A percentile compares a stretch with the other conserved stretches of the same genome.
phyloP scores from a whole-genome alignment of 495 filamentous ascomycete genomes.

The Hypoxylon cercidicola region DNA sequence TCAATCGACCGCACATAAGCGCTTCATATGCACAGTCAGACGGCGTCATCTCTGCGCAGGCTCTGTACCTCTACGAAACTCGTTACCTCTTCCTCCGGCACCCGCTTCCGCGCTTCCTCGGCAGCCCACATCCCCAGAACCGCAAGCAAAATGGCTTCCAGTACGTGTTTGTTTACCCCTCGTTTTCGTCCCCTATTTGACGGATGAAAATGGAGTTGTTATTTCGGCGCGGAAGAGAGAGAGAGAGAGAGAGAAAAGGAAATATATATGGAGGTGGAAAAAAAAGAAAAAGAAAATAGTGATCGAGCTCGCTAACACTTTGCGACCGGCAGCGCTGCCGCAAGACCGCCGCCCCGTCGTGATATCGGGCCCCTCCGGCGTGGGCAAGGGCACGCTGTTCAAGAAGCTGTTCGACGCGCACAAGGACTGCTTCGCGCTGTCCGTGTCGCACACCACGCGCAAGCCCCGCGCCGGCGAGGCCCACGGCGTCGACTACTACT shows the following conservation, averaged over 20 bases:
- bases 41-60: constrained; percentile 19
- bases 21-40: constrained; percentile 29
- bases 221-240: neutral
- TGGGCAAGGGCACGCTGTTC: constrained; percentile 89
- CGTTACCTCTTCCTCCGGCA: constrained; percentile 3
- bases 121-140: constrained; percentile 9
- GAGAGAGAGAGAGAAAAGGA: neutral
- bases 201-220: too few relatives aligned
- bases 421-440: constrained; percentile 82
- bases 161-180: constrained; percentile 47
- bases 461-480: constrained; percentile 78
- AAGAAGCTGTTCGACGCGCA: constrained; percentile 70
- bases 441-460: constrained; percentile 88
- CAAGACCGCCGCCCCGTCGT: constrained; percentile 74
- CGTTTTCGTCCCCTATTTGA: neutral
- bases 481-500: constrained; percentile 85
- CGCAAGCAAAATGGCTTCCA: constrained; percentile 56
- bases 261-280: neutral
- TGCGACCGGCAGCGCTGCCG: constrained; percentile 44
- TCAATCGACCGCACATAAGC: constrained; percentile 4
- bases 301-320: constrained; percentile 10
- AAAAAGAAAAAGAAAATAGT: neutral
- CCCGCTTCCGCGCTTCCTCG: constrained; percentile 15
- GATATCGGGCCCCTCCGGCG: constrained; percentile 85
- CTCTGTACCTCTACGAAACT: constrained; percentile 6